phyloP scores from a whole-genome alignment of 2,329 filamentous ascomycete species.

The Fusarium protoensiforme region DNA sequence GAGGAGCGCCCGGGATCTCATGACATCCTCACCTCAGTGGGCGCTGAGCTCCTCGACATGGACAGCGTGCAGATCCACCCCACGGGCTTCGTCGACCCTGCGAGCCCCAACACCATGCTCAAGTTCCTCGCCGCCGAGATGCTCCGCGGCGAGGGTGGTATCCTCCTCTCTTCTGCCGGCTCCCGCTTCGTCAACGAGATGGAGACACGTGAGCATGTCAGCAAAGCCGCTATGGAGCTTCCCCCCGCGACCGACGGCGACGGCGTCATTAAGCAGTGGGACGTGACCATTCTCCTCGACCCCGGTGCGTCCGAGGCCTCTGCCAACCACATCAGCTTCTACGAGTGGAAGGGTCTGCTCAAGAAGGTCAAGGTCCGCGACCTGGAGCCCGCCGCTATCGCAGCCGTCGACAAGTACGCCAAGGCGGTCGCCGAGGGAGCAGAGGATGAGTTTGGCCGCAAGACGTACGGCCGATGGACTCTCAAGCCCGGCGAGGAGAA shows the following conservation, averaged over 20 bases:
- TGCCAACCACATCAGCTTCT: slow-evolving; percentile 70
- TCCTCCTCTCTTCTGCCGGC: slow-evolving; percentile 60
- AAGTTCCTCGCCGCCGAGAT: slow-evolving; percentile 75
- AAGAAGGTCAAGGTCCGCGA: slow-evolving; percentile 65
- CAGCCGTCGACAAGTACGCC: slow-evolving; percentile 62
- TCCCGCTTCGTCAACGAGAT: slow-evolving; percentile 72
- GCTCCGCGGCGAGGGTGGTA: slow-evolving; percentile 70
- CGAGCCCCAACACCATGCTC: slow-evolving; percentile 55
- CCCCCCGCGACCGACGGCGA: slow-evolving; percentile 45
- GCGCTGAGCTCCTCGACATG: slow-evolving; percentile 61
- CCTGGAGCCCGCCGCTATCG: slow-evolving; percentile 53
- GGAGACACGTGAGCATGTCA: slow-evolving; percentile 67
- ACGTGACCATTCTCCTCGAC: slow-evolving; percentile 68
- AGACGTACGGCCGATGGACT: slow-evolving; percentile 65
- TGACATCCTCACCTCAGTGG: slow-evolving; percentile 51
- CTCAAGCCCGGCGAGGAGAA: slow-evolving; percentile 56
- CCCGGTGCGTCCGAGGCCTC: slow-evolving; percentile 65
- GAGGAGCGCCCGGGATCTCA: slow-evolving; percentile 67
- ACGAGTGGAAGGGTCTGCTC: slow-evolving; percentile 71
- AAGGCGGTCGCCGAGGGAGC: slow-evolving; percentile 52
- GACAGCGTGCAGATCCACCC: slow-evolving; percentile 72
- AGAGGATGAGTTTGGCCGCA: slow-evolving; percentile 59
- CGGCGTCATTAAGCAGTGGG: slow-evolving; percentile 61
- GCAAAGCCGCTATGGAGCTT: slow-evolving; percentile 60
- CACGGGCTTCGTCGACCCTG: slow-evolving; percentile 70